Evolutionary conservation across 495 filamentous ascomycete genomes (phyloP).

Genomic region (Tetracladium marchalianum): DNA sequence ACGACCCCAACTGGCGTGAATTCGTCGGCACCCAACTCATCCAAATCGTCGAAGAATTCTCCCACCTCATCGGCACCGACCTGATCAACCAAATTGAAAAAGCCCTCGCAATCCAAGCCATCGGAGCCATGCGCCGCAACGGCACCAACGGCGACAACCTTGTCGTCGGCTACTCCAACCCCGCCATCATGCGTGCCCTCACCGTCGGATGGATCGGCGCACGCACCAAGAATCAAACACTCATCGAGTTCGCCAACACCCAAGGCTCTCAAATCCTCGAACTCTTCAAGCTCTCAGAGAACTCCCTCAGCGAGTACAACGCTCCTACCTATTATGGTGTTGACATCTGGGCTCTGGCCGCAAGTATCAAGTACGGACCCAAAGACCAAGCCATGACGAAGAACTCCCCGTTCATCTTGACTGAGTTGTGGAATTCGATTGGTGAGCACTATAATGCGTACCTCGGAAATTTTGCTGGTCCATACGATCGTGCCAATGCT

Average conservation of each 20-base stretch:
- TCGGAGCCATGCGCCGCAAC: conserved; percentile 23
- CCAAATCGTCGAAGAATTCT: conserved; percentile 25
- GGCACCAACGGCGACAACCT: conserved; percentile 24
- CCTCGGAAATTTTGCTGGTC: conserved; percentile 8
- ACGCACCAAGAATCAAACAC: conserved; percentile 19
- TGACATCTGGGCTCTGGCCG: conserved; percentile 22
- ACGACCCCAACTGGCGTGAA: conserved; percentile 25
- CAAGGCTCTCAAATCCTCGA: conserved; percentile 15
- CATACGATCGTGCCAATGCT: conserved; percentile 23
- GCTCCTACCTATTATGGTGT: conserved; percentile 23
- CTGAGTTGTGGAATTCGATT: conserved; percentile 20
- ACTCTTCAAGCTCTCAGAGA: conserved; percentile 20
- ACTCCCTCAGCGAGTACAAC: conserved; percentile 22
- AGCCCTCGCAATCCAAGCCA: conserved; percentile 21
- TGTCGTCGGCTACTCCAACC: conserved; percentile 21
- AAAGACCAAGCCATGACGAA: conserved; percentile 14
- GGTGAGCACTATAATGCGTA: conserved; percentile 23
- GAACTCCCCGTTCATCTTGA: conserved; percentile 16
- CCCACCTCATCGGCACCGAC: conserved; percentile 15
- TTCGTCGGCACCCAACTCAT: conserved; percentile 24
- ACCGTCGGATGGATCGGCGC: conserved; percentile 22
- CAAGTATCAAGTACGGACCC: conserved; percentile 22
- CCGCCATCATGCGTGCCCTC: conserved; percentile 22
- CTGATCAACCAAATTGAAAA: conserved; percentile 19
- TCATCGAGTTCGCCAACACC: conserved; percentile 22